Evolutionary conservation across 176 grass and related monocot genomes (phyloP).

Genomic region (Metroxylon sagu): DNA sequence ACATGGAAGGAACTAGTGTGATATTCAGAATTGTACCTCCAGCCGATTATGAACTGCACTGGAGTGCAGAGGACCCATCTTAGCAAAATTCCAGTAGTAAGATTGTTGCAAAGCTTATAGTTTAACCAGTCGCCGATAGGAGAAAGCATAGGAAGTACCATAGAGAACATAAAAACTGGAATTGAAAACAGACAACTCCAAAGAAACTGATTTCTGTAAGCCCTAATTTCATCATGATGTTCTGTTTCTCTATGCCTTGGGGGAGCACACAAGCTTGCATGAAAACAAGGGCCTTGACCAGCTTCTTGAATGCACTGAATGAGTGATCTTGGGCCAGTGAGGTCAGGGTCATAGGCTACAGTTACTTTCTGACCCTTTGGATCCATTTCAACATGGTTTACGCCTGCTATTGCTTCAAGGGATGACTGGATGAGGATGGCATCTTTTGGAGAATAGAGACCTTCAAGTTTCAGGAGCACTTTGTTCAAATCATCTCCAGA

Average conservation of each 20-base stretch:
- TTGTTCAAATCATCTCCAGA: conserved; percentile 79
- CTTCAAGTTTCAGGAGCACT: conserved; percentile 79
- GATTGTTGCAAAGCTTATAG: conserved; percentile 62
- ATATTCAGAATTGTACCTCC: conserved; percentile 50
- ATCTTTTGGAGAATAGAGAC: conserved; percentile 51
- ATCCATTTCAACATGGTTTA: conserved; percentile 63
- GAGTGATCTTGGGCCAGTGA: conserved; percentile 84
- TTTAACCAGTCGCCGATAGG: conserved; percentile 60
- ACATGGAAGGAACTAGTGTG: too few species aligned
- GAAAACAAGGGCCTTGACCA: conserved; percentile 36
- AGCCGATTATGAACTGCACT: conserved; percentile 97
- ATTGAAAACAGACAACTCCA: conserved; percentile 86
- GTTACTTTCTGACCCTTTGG: conserved; percentile 41
- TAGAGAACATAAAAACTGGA: conserved; percentile 81
- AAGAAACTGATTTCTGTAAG: conserved; percentile 82
- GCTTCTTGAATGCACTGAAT: conserved; percentile 66
- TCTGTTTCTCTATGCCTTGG: conserved; percentile 67
- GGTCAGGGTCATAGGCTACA: conserved; percentile 75
- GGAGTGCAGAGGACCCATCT: conserved; percentile 82
- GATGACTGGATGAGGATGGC: conserved; percentile 50
- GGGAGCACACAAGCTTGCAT: conserved; percentile 57
- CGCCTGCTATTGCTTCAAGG: conserved; percentile 64
- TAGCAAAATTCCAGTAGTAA: conserved; percentile 79
- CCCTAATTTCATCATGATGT: conserved; percentile 48
- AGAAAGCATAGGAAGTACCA: conserved; percentile 80